Evolutionary conservation across 177 flowering plant genomes (phyloP), one percentile per base, ranked within the genome.

Genomic region (Vitis hybrid): DNA sequence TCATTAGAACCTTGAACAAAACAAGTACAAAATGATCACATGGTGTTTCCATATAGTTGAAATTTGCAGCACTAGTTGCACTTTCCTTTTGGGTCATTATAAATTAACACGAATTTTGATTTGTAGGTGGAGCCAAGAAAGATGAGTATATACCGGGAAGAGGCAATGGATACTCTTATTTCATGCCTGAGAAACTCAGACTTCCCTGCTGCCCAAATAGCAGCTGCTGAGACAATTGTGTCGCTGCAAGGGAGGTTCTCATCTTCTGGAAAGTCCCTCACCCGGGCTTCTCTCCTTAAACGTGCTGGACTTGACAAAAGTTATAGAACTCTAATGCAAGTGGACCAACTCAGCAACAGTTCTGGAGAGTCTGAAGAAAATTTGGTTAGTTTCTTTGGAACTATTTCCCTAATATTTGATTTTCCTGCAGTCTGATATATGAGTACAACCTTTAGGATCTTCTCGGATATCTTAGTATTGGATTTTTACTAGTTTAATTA

Each of bases 91-190:
- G 30, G 30, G 30, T 26, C 30, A 26, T 26, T 18, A 10, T 32
- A 45, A 17, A 6, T 23, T 2, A 51, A 23, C 21, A 4, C 19
- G 34, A 32, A 14, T 55, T 32, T 69, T 76, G 34, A 17, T 74
- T 60, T 80, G 67, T 71, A 88, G 92, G 79, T 65, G n/a, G 91
- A 88, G 56, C 94, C 97, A 32, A 88, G 91, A 79, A 89, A 89
- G 78, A 87, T 88, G 92, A 91, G 97, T 74, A 91, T 91, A 60
- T 91, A 84, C 72, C 81, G 97, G 15, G 94, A 91, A 78, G 94
- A 91, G 74, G 92, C 97, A 34, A 79, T 91, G 49, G 94, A 91
- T 79, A 66, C 81, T 69, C 86, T 91, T 17, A 85, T 89, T 70
- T 82, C 90, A 52, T 84, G 93, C 86, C 92, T 91, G 30, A 82